A percentile compares a stretch with the other conserved stretches of the same genome.
Evolutionary conservation across 2,329 filamentous ascomycete species (phyloP).

Genomic region (Sclerotinia trifoliorum): DNA sequence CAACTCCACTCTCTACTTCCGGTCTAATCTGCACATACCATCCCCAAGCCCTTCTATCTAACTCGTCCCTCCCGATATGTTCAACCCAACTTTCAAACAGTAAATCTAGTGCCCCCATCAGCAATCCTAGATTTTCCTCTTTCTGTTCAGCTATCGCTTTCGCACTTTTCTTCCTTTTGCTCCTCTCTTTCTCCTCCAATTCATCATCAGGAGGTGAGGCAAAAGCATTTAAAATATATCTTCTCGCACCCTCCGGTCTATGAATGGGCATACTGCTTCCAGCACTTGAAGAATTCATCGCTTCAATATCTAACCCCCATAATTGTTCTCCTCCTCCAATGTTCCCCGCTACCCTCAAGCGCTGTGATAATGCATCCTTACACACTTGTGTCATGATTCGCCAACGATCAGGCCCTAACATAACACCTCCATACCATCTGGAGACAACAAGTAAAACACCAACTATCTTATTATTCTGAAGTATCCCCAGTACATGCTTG

Average conservation of each 20-base stretch:
- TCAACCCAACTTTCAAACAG: conserved; percentile 72
- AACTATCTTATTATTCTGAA: conserved; percentile 51
- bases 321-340: conserved; percentile 52
- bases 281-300: conserved; percentile 40
- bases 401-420: conserved; percentile 63
- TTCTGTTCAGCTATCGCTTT: conserved; percentile 58
- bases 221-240: conserved; percentile 61
- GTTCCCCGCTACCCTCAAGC: conserved; percentile 45
- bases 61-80: conserved; percentile 60
- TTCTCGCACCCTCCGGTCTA: conserved; percentile 65
- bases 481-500: conserved; percentile 53
- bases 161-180: conserved; percentile 53
- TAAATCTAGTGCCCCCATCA: conserved; percentile 70
- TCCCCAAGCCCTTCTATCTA: conserved; percentile 74
- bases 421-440: conserved; percentile 61
- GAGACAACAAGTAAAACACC: conserved; percentile 59
- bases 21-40: conserved; percentile 81
- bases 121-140: conserved; percentile 64
- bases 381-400: conserved; percentile 59
- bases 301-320: conserved; percentile 60
- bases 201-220: conserved; percentile 40
- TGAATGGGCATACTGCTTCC: conserved; percentile 66
- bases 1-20: conserved; percentile 68
- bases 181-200: conserved; percentile 29
- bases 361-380: conserved; percentile 54